phyloP scores from a whole-genome alignment of 2,329 filamentous ascomycete genomes.

The Mollisia scopiformis region DNA sequence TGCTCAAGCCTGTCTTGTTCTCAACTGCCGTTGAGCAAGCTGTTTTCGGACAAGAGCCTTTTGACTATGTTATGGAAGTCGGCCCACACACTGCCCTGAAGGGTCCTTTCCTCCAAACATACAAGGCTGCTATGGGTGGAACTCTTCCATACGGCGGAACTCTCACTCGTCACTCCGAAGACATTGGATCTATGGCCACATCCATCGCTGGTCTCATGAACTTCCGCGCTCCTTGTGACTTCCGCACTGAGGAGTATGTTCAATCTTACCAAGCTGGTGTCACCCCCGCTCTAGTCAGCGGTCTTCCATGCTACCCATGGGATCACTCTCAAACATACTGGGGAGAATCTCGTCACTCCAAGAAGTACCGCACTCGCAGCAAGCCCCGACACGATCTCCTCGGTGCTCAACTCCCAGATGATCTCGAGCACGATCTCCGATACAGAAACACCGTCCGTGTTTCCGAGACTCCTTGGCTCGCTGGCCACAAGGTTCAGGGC shows the following conservation, averaged over 20 bases:
- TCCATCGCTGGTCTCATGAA: slow-evolving; percentile 11
- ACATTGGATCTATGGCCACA: slow-evolving; percentile 11
- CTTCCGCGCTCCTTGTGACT: slow-evolving; percentile 2
- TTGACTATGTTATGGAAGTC: slow-evolving; percentile 26
- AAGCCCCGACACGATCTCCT: slow-evolving; percentile 21
- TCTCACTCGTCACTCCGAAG: slow-evolving; percentile 12
- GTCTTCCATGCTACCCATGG: slow-evolving; percentile 25
- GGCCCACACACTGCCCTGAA: slow-evolving; percentile 30
- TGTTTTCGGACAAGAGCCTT: slow-evolving; percentile 1
- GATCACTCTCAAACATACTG: slow-evolving; percentile 22
- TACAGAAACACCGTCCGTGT: slow-evolving; percentile 20
- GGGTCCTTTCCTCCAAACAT: slow-evolving; percentile 21
- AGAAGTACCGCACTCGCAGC: slow-evolving; percentile 9
- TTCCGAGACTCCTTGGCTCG: slow-evolving; percentile 44
- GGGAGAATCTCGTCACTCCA: slow-evolving; percentile 21
- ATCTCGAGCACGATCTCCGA: slow-evolving; percentile 10
- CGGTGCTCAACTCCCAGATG: slow-evolving; percentile 13
- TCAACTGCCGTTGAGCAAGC: slow-evolving; percentile 39
- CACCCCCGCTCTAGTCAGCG: not conserved
- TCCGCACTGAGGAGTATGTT: slow-evolving; percentile 9
- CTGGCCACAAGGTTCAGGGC: slow-evolving; percentile 45
- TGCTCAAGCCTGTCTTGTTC: slow-evolving; percentile 43
- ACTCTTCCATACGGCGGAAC: slow-evolving; percentile 20
- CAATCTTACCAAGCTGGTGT: not conserved
- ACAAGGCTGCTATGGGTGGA: slow-evolving; percentile 12